A percentile compares a stretch with the other conserved stretches of the same genome.
These are phyloP conservation scores for Pythium utonaiense DNA, from an alignment of 352 stramenopile species.

Conservation along the genomic window DNA sequence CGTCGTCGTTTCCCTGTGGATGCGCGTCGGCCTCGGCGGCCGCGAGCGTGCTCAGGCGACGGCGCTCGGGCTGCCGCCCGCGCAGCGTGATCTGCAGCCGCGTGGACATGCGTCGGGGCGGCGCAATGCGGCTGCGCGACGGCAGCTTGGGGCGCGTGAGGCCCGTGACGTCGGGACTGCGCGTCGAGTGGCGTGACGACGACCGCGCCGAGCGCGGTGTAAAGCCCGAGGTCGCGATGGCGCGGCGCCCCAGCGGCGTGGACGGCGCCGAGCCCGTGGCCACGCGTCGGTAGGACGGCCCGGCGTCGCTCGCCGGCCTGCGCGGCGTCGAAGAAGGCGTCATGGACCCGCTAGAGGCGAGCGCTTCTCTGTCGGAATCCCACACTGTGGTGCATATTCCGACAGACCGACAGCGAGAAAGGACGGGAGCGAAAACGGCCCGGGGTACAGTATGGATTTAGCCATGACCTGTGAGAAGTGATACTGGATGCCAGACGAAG, in stretches of 20 bases:
- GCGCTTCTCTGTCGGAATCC: no score
- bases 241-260: neutral
- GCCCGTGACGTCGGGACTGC: neutral
- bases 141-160: neutral
- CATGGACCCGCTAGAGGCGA: no score
- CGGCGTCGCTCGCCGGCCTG: neutral
- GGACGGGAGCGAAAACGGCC: no score
- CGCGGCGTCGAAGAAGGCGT: neutral
- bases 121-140: conserved; percentile 3
- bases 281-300: neutral
- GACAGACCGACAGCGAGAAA: no score
- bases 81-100: conserved; percentile 23
- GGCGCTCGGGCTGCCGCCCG: conserved; percentile 12
- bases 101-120: conserved; percentile 21
- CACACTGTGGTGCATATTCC: no score
- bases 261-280: neutral
- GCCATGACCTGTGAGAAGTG: no score
- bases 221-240: neutral
- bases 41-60: neutral
- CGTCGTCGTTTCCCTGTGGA: no score
- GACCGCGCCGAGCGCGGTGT: neutral
- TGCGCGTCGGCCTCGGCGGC: neutral
- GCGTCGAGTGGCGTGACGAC: neutral
- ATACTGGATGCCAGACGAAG: no score
- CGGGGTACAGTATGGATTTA: no score